phyloP scores from a whole-genome alignment of 768 basidiomycete species.

The Chalciporus chontae region DNA sequence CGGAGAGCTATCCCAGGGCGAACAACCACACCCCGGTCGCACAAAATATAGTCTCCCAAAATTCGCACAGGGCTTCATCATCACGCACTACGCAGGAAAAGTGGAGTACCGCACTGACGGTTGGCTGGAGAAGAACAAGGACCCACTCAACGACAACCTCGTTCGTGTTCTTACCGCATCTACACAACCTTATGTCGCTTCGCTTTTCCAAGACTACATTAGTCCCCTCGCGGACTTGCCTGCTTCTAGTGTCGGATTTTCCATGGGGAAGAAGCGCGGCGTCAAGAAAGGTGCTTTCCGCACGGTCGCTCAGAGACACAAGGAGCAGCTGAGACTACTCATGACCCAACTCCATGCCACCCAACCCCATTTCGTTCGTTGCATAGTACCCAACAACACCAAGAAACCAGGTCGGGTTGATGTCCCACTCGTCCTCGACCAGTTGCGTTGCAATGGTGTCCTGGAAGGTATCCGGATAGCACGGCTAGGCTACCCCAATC shows the following conservation, averaged over 20 bases:
- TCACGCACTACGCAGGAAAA: constrained; percentile 94
- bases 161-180: constrained; percentile 84
- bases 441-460: constrained; percentile 97
- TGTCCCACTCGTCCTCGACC: constrained; percentile 92
- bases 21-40: constrained; percentile 66
- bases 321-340: constrained; percentile 88
- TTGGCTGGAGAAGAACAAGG: constrained; percentile 99
- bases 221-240: constrained; percentile 39
- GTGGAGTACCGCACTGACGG: constrained; percentile 96
- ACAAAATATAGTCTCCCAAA: constrained; percentile 82
- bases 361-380: constrained; percentile 96
- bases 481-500: constrained; percentile 93
- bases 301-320: constrained; percentile 93
- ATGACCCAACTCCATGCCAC: constrained; percentile 91
- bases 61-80: constrained; percentile 91
- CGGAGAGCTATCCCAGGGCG: constrained; percentile 36
- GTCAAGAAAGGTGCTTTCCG: constrained; percentile 97
- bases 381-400: constrained; percentile 91
- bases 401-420: constrained; percentile 93
- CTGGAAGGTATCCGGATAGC: constrained; percentile 98
- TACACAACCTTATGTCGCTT: constrained; percentile 74
- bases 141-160: constrained; percentile 94
- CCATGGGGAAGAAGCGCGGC: constrained; percentile 58
- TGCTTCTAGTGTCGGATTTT: constrained; percentile 35
- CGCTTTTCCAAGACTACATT: constrained; percentile 79